Evolutionary conservation across 345 rosid genomes (phyloP).

Genomic region (Orychophragmus violaceus): DNA sequence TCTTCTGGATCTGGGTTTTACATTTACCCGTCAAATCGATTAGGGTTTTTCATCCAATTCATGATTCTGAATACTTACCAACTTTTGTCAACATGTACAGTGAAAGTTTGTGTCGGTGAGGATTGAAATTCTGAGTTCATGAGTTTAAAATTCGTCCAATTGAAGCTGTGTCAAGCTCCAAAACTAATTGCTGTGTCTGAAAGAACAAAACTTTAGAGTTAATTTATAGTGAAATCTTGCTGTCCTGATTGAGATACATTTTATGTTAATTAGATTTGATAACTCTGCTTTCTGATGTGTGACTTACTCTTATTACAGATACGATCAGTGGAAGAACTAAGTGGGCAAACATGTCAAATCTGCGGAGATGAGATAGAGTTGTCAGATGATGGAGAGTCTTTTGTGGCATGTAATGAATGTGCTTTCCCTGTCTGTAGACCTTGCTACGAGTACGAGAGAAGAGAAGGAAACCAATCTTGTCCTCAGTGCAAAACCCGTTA

Average conservation of each 20-base stretch:
- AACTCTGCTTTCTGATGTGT: neutral
- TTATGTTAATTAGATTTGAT: neutral
- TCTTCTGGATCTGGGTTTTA: conserved; percentile 22
- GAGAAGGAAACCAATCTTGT: conserved; percentile 91
- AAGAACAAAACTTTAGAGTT: neutral
- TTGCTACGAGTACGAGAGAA: conserved; percentile 87
- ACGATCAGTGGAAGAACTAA: conserved; percentile 57
- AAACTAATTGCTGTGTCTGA: neutral
- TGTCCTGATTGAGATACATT: neutral
- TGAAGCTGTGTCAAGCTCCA: neutral
- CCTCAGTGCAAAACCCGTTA: conserved; percentile 92
- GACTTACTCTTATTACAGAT: conserved; percentile 36
- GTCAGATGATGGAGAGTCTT: conserved; percentile 63
- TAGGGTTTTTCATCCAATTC: neutral
- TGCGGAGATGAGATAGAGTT: conserved; percentile 87
- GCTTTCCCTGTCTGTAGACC: conserved; percentile 92
- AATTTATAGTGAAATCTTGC: neutral
- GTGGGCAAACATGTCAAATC: conserved; percentile 83
- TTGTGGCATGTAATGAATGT: conserved; percentile 96
- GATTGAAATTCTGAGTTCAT: neutral
- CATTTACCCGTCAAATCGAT: neutral
- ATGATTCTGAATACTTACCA: neutral
- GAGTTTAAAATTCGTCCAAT: neutral
- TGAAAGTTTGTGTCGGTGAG: conserved; percentile 25
- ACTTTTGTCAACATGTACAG: neutral